These are phyloP conservation scores for Aegilops bicornis DNA, from an alignment of 176 grass and related monocot species.

Conservation along the genomic window DNA sequence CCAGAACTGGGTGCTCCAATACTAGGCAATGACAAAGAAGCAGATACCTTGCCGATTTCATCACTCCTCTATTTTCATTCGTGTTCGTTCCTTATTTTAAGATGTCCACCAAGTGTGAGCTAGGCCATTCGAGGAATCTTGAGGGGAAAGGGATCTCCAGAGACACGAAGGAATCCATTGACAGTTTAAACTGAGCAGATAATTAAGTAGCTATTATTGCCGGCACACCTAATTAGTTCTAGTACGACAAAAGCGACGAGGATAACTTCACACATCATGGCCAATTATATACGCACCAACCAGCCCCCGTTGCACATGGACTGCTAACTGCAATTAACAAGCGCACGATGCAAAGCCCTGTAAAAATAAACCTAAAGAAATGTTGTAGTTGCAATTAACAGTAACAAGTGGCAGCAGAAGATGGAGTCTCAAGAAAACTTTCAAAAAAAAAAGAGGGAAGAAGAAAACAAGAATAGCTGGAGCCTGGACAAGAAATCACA, in stretches of 20 bases:
- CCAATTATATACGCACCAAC: neutral
- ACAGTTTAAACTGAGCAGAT: neutral
- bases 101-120: neutral
- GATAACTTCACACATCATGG: too few species aligned
- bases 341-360: neutral
- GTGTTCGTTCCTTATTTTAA: neutral
- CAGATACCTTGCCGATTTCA: neutral
- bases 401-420: too few species aligned
- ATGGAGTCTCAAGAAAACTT: too few species aligned
- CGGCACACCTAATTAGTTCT: too few species aligned
- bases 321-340: neutral
- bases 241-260: too few species aligned
- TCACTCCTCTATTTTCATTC: neutral
- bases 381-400: too few species aligned
- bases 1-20: slow-evolving; percentile 26
- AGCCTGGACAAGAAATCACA: neutral
- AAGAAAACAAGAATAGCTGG: neutral
- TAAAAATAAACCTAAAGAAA: neutral
- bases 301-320: neutral
- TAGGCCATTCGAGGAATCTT: slow-evolving; percentile 8
- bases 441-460: neutral
- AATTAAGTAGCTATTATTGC: neutral
- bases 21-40: neutral
- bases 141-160: slow-evolving; percentile 11
- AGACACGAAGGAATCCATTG: neutral